These are phyloP conservation scores for Westerdykella ornata DNA, from an alignment of 2,329 filamentous ascomycete species.

Conservation along the genomic window DNA sequence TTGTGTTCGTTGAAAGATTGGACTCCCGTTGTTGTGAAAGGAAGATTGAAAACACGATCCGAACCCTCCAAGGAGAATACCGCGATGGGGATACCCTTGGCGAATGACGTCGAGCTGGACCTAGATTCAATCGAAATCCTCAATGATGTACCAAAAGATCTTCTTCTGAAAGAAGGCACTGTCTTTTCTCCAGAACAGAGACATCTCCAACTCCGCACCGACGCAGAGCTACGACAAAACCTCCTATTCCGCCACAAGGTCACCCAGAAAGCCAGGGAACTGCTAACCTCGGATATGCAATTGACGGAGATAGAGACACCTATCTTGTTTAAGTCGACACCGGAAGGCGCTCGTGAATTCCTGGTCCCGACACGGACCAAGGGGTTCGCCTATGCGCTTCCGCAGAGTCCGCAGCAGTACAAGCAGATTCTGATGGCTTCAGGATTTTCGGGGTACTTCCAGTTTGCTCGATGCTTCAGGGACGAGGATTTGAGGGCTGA, in stretches of 20 bases:
- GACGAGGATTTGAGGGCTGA: slow-evolving; percentile 92
- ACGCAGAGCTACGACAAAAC: slow-evolving; percentile 58
- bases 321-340: slow-evolving; percentile 92
- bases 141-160: slow-evolving; percentile 66
- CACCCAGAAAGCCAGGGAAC: slow-evolving; percentile 48
- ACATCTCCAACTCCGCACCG: slow-evolving; percentile 78
- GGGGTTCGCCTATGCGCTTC: slow-evolving; percentile 79
- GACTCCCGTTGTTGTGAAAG: slow-evolving; percentile 51
- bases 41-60: slow-evolving; percentile 41
- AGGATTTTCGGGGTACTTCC: slow-evolving; percentile 75
- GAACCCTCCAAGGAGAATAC: slow-evolving; percentile 30
- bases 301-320: slow-evolving; percentile 87
- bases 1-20: slow-evolving; percentile 44
- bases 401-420: slow-evolving; percentile 96
- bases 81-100: slow-evolving; percentile 27
- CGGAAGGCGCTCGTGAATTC: slow-evolving; percentile 92
- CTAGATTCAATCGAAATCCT: slow-evolving; percentile 59
- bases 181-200: slow-evolving; percentile 68
- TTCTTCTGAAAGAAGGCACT: slow-evolving; percentile 68
- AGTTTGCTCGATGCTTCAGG: slow-evolving; percentile 90
- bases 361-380: slow-evolving; percentile 75
- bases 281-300: slow-evolving; percentile 45
- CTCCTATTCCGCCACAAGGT: slow-evolving; percentile 63
- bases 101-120: slow-evolving; percentile 51
- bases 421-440: slow-evolving; percentile 97